Conservation (phyloP, 192 early-diverging fungal species). For the Umbelopsis sp. region DNA sequence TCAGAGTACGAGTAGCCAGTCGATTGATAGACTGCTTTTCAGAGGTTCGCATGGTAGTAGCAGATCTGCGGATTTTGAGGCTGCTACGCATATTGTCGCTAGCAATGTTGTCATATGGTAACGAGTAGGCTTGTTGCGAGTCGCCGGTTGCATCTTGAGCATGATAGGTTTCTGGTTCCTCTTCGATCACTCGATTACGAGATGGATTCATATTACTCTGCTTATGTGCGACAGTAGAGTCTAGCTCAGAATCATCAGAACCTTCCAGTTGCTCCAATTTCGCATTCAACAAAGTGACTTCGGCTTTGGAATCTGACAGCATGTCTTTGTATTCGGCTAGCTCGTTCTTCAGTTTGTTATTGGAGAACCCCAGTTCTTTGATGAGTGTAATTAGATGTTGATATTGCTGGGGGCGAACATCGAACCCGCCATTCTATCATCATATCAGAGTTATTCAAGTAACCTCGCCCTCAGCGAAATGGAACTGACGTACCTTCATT, state of each 20-base stretch:
- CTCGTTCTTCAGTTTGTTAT: conserved; percentile 50
- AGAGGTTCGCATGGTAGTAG: background rate
- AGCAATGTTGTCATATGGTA: background rate
- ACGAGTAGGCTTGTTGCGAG: background rate
- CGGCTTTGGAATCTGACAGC: conserved; percentile 49
- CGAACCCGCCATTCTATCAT: conserved; percentile 9
- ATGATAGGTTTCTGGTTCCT: background rate
- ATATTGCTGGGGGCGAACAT: conserved; percentile 44
- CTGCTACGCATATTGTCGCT: background rate
- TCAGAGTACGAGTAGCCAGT: background rate
- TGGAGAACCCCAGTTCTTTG: conserved; percentile 59
- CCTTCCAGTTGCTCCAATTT: conserved; percentile 51
- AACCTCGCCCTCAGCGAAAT: background rate
- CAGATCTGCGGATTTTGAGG: conserved; percentile 1
- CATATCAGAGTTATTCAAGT: background rate
- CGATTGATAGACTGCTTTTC: background rate
- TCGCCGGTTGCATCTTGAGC: background rate
- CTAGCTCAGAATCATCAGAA: conserved; percentile 23
- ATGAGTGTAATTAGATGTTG: conserved; percentile 55
- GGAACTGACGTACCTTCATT: conserved; percentile 27
- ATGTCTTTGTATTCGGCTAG: conserved; percentile 52
- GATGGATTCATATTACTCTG: background rate
- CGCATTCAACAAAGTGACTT: conserved; percentile 43
- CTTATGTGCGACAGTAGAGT: conserved; percentile 23
- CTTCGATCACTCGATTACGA: conserved; percentile 1